A percentile compares a stretch with the other conserved stretches of the same genome.
These are phyloP conservation scores for Passiflora organensis DNA, from an alignment of 345 rosid genomes.

Conservation along the genomic window DNA sequence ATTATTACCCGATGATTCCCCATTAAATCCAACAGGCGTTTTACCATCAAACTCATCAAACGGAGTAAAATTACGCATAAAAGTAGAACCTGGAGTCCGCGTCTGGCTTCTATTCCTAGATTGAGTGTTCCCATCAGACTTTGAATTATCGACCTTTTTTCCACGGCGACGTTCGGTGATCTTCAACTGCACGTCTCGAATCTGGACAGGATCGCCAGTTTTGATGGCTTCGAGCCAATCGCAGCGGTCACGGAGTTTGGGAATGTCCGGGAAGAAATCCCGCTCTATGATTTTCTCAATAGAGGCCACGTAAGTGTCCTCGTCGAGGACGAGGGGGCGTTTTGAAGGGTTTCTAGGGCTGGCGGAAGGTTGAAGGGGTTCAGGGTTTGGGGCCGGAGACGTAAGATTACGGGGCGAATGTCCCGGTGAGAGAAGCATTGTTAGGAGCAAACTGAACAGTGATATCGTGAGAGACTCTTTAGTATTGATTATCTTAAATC, in stretches of 20 bases:
- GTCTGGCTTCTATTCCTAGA: constrained; percentile 23
- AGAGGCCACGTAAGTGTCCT: constrained; percentile 76
- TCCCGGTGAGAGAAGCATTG: constrained; percentile 81
- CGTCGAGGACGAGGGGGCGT: constrained; percentile 50
- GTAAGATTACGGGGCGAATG: constrained; percentile 76
- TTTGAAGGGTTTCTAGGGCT: no score
- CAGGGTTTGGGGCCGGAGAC: constrained; percentile 51
- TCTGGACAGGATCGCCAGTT: constrained; percentile 79
- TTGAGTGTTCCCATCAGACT: constrained; percentile 27
- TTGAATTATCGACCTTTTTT: constrained; percentile 29
- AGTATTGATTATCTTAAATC: no score
- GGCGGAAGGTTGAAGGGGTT: constrained; percentile 40
- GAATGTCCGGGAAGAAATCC: constrained; percentile 88
- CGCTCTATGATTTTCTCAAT: constrained; percentile 96
- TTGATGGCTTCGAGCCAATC: constrained; percentile 97
- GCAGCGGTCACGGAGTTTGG: constrained; percentile 87
- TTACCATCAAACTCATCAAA: constrained; percentile 64
- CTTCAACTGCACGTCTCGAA: constrained; percentile 91
- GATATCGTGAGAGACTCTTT: no score
- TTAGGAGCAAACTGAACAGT: no score
- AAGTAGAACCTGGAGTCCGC: constrained; percentile 87
- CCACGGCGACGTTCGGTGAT: constrained; percentile 92
- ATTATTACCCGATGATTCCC: constrained; percentile 30
- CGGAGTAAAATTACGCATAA: constrained; percentile 67
- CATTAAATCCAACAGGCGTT: constrained; percentile 38